These are phyloP conservation scores for Eragrostis curvula DNA, from an alignment of 176 grass and related monocot genomes.

Conservation along the genomic window DNA sequence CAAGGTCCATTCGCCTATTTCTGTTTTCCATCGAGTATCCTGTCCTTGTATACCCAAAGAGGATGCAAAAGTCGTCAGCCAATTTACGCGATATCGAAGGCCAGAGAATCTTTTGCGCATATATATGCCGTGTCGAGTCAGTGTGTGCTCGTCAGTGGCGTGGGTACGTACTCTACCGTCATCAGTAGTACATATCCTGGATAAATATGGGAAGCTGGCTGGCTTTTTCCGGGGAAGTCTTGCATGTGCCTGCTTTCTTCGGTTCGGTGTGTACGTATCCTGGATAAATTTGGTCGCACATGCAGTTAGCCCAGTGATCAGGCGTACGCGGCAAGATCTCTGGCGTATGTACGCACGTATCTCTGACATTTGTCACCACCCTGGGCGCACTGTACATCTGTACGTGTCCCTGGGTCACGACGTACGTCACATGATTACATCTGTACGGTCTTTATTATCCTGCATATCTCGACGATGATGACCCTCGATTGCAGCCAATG, in stretches of 20 bases:
- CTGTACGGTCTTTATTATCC: background rate
- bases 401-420: background rate
- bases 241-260: background rate
- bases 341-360: background rate
- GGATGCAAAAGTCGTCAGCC: background rate
- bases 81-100: background rate
- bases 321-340: background rate
- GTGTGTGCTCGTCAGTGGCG: background rate
- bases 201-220: background rate
- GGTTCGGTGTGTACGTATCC: no score
- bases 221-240: background rate
- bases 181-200: background rate
- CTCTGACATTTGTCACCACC: background rate
- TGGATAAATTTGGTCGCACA: background rate
- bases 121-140: background rate
- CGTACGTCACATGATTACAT: background rate
- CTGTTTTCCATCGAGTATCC: background rate
- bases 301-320: background rate
- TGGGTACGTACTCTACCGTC: background rate
- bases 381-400: background rate
- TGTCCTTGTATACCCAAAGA: background rate
- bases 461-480: background rate
- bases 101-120: background rate
- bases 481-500: background rate
- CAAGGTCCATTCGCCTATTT: background rate